phyloP scores from a whole-genome alignment of 1,139 yeast species.

The Saccharomycopsis hybrid region DNA sequence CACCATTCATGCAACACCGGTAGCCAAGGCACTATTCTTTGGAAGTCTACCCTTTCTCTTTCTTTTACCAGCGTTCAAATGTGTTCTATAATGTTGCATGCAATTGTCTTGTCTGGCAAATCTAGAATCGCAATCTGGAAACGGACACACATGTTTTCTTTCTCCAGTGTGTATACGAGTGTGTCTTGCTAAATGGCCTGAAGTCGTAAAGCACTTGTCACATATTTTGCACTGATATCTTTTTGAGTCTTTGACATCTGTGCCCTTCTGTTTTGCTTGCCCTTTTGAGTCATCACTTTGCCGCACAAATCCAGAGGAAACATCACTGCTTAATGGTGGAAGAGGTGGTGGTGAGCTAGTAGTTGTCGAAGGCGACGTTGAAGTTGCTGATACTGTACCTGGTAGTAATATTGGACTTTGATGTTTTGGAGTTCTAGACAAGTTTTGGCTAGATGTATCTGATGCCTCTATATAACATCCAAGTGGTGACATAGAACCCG shows the following conservation, averaged over 20 bases:
- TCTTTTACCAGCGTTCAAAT: slow-evolving; percentile 26
- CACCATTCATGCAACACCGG: no score
- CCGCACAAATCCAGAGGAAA: not conserved
- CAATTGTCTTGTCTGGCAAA: slow-evolving; percentile 93
- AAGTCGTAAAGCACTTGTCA: slow-evolving; percentile 67
- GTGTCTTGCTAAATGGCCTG: slow-evolving; percentile 86
- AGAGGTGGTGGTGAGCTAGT: no score
- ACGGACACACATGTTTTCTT: slow-evolving; percentile 77
- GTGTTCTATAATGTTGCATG: slow-evolving; percentile 87
- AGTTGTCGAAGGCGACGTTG: not conserved
- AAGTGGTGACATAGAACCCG: not conserved
- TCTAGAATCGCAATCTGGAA: slow-evolving; percentile 70
- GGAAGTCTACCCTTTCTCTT: slow-evolving; percentile 9
- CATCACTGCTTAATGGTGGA: no score
- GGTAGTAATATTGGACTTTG: not conserved
- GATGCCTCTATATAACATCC: not conserved
- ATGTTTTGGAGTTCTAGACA: not conserved
- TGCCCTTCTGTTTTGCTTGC: not conserved
- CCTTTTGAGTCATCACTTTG: not conserved
- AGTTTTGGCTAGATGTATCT: not conserved
- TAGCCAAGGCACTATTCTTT: no score
- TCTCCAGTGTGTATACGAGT: slow-evolving; percentile 89
- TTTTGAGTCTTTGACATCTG: slow-evolving; percentile 23
- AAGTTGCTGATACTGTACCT: no score
- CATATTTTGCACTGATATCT: slow-evolving; percentile 65